phyloP scores from a whole-genome alignment of 139 green algal species.

The Pseudopediastrum boryanum region DNA sequence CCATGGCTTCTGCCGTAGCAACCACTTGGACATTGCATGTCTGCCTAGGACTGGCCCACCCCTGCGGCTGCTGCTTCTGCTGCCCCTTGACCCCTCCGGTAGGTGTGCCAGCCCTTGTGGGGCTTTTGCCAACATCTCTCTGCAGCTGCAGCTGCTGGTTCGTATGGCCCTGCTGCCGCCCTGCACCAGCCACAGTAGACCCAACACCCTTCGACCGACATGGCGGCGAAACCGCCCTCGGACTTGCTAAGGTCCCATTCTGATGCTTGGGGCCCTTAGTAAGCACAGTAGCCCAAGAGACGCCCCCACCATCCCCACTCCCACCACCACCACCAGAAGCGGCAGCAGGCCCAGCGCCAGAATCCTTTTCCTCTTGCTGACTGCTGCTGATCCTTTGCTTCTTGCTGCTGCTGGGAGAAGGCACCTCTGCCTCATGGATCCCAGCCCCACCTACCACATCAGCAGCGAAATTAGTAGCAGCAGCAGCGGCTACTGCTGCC shows the following conservation, averaged over 20 bases:
- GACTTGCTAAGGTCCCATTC: no score
- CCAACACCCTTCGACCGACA: no score
- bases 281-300: no score
- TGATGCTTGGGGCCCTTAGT: no score
- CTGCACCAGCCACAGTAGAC: not conserved
- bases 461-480: constrained; percentile 3
- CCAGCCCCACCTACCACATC: not conserved
- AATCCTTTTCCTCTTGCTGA: not conserved
- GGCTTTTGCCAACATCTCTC: not conserved
- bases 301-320: no score
- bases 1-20: no score
- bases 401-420: no score
- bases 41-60: not conserved
- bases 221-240: no score
- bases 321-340: not conserved
- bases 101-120: not conserved
- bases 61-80: constrained; percentile 2
- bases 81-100: not conserved
- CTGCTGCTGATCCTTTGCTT: no score
- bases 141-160: not conserved
- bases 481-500: not conserved
- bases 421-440: no score
- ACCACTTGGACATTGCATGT: not conserved
- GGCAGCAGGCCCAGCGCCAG: not conserved
- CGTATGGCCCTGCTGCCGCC: not conserved